Conservation (phyloP, 192 early-diverging fungal genomes). For the Backusella macrospora region DNA sequence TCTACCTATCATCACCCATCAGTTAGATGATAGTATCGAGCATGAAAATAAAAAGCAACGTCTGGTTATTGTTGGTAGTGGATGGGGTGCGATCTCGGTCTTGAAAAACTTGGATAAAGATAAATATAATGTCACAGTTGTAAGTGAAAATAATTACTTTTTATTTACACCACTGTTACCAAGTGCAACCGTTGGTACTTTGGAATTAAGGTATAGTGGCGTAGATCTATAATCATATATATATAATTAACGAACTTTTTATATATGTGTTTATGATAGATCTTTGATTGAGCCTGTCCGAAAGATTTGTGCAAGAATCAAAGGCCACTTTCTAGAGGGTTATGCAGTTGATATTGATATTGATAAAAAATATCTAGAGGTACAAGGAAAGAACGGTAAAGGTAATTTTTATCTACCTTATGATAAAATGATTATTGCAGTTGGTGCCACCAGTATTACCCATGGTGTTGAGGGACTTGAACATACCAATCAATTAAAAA, state of each 20-base stretch:
- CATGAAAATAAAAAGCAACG: conserved; percentile 35
- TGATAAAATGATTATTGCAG: conserved; percentile 59
- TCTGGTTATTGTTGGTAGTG: conserved; percentile 56
- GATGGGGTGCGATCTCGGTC: conserved; percentile 52
- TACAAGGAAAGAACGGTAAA: conserved; percentile 32
- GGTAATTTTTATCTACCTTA: conserved; percentile 57
- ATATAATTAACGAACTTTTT: background rate
- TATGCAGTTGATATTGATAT: conserved; percentile 53
- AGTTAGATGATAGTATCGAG: conserved; percentile 46
- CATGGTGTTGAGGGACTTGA: conserved; percentile 69
- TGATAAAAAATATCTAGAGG: conserved; percentile 53
- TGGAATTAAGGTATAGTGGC: conserved; percentile 53
- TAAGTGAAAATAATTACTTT: conserved; percentile 54
- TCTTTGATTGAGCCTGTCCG: conserved; percentile 59
- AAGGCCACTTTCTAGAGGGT: conserved; percentile 53
- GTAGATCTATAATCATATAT: background rate
- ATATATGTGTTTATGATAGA: conserved; percentile 36
- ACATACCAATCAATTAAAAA: conserved; percentile 64
- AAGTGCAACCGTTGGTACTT: conserved; percentile 59
- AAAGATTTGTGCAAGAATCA: conserved; percentile 44
- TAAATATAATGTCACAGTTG: conserved; percentile 56
- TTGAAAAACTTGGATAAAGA: conserved; percentile 55
- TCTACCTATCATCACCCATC: conserved; percentile 43
- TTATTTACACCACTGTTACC: conserved; percentile 57
- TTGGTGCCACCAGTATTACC: conserved; percentile 60